A percentile compares a stretch with the other conserved stretches of the same genome.
These are phyloP conservation scores for Mortierella alpina DNA, from an alignment of 192 early-diverging fungal species.

Conservation along the genomic window DNA sequence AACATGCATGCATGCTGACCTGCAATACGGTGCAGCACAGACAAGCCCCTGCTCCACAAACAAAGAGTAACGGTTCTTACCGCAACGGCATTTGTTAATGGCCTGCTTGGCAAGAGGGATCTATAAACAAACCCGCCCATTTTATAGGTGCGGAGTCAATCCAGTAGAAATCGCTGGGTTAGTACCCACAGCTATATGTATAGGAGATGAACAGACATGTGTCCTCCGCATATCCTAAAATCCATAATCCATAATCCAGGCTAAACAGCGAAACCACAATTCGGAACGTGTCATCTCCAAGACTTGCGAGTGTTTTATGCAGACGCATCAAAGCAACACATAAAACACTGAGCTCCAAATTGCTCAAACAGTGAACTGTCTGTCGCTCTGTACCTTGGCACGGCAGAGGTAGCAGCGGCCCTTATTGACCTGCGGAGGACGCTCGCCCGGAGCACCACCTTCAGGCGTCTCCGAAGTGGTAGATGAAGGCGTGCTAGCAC, in stretches of 20 bases:
- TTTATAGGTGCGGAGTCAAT: background rate
- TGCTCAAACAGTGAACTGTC: background rate
- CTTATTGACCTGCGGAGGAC: constrained; percentile 71
- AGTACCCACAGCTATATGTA: background rate
- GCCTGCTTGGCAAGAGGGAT: constrained; percentile 82
- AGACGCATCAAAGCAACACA: background rate
- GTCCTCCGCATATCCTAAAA: too few relatives aligned
- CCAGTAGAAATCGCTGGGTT: background rate
- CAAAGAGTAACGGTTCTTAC: constrained; percentile 21
- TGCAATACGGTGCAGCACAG: too few relatives aligned
- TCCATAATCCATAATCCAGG: too few relatives aligned
- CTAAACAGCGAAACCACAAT: too few relatives aligned
- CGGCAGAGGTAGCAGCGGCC: constrained; percentile 77
- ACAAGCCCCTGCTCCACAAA: constrained; percentile 30
- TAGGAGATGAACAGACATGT: background rate
- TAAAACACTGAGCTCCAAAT: constrained; percentile 4
- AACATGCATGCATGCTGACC: too few relatives aligned
- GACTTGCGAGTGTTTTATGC: too few relatives aligned
- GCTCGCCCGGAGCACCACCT: constrained; percentile 57
- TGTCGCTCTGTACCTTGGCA: constrained; percentile 59
- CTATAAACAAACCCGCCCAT: constrained; percentile 36
- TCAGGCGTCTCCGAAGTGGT: constrained; percentile 30
- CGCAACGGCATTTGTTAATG: constrained; percentile 82
- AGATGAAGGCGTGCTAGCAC: constrained; percentile 47
- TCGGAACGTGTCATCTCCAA: too few relatives aligned